Evolutionary conservation across 208 protist species (phyloP).

Genomic region (Crithidia brevicula): DNA sequence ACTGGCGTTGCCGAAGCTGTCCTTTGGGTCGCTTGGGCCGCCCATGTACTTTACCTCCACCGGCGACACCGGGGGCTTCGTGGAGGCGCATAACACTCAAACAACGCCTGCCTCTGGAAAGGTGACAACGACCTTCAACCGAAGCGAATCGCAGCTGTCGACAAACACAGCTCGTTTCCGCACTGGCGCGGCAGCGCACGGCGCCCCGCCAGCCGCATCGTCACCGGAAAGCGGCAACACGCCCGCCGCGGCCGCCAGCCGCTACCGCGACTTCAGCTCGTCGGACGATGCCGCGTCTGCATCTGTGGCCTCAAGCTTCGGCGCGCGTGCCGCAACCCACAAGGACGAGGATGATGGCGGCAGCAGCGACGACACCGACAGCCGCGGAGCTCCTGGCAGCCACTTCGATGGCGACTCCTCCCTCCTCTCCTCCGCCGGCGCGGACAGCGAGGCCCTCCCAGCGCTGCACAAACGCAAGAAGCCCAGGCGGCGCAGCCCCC

Average conservation of each 20-base stretch:
- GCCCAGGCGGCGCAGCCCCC: constrained; percentile 6
- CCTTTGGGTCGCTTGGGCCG: neutral
- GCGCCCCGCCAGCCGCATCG: constrained; percentile 3
- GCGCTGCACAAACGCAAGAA: constrained; percentile 7
- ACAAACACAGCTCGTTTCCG: constrained; percentile 22
- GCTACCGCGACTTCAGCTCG: constrained; percentile 15
- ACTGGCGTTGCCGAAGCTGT: neutral
- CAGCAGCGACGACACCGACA: neutral
- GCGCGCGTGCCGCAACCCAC: constrained; percentile 6
- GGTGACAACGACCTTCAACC: neutral
- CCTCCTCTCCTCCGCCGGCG: constrained; percentile 6
- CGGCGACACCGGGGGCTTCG: neutral
- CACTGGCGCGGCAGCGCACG: neutral
- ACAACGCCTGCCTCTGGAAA: neutral
- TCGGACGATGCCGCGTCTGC: neutral
- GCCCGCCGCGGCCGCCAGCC: neutral
- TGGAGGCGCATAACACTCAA: constrained; percentile 1
- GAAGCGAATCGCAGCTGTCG: constrained; percentile 11
- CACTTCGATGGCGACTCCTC: constrained; percentile 5
- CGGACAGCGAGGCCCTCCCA: constrained; percentile 2
- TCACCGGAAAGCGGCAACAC: constrained; percentile 12
- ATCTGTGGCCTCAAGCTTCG: constrained; percentile 5
- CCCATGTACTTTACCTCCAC: constrained; percentile 1
- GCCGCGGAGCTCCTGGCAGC: constrained; percentile 2
- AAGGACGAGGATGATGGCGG: constrained; percentile 22